A percentile compares a stretch with the other conserved stretches of the same genome.
Evolutionary conservation across 768 basidiomycete genomes (phyloP).

Genomic region (Naganishia antarctica): DNA sequence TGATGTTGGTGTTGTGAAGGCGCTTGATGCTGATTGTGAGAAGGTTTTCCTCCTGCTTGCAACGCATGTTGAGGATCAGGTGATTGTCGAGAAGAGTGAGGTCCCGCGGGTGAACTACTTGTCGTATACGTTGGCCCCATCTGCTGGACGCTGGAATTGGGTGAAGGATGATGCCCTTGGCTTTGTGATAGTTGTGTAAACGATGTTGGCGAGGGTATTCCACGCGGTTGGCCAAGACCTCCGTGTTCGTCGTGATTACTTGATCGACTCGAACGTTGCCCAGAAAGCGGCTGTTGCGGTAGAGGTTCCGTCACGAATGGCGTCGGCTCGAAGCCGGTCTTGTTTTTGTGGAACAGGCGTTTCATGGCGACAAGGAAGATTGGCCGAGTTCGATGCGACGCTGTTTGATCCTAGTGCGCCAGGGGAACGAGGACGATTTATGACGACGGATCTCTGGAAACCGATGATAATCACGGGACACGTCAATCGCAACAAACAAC

Average conservation of each 20-base stretch:
- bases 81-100: conserved; percentile 2
- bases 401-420: no score
- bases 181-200: not conserved
- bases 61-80: conserved; percentile 6
- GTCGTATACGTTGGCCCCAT: not conserved
- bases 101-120: not conserved
- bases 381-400: no score
- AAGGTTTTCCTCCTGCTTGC: not conserved
- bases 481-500: no score
- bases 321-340: conserved; percentile 15
- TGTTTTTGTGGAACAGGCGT: conserved; percentile 16
- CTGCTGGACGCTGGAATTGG: not conserved
- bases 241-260: not conserved
- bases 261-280: not conserved
- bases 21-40: not conserved
- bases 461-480: not conserved
- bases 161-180: no score
- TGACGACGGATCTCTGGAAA: conserved; percentile 1
- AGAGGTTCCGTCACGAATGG: conserved; percentile 14
- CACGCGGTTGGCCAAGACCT: not conserved
- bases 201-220: not conserved
- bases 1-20: no score
- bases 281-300: not conserved
- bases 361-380: not conserved
- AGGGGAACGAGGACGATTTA: not conserved